Base-by-base conservation (phyloP, 768 basidiomycete species). In the Tephrocybe rancida region DNA sequence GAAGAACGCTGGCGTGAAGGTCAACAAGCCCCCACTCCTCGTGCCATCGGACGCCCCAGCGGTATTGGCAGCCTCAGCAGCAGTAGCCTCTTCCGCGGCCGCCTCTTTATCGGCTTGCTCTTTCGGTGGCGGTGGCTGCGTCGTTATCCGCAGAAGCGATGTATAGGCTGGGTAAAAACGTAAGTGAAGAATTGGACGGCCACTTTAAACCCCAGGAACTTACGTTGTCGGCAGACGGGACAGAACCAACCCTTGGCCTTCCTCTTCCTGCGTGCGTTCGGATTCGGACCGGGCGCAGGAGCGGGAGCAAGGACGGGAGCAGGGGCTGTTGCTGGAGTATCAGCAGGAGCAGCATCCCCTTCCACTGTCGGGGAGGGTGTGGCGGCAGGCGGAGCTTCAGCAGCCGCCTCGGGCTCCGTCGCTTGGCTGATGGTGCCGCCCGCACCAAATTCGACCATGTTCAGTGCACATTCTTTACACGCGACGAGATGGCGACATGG, bases 211-310 rank as follows among this genome's bases (percentile, higher is more conserved):
- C 42, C 38, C 22, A n/a, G 38, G 52, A 5, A 80, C 91, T 69
- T 65, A 95, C 92, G 93, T 79, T 95, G 94, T 60, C 95, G 83
- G 69, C 95, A 96, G 44, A 98, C 92, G 25, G 95, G 95, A 67
- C 95, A 98, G 80, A 90, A 92, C 95, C 95, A 98, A 5, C 95
- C 95, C 71, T 98, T 98, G 0, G 92, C 90, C 74, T 92, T 95
- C 61, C 93, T 80, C 77, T 94, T 95, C 66, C 94, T 78, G 56
- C 92, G 79, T 4, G 80, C 69, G 52, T 77, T 74, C 14, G 75
- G 70, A 26, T 71, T 59, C 10, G 73, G 35, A 5, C 35, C 35
- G 35, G 35, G 4, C 11, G 35, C 50, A 3, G 65, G 26, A 27
- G 57, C 61, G 16, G 63, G 56, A 26, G 57, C 54, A 2, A 64